Conservation (phyloP, 805 yeast species). For the Candida odintsovae region DNA sequence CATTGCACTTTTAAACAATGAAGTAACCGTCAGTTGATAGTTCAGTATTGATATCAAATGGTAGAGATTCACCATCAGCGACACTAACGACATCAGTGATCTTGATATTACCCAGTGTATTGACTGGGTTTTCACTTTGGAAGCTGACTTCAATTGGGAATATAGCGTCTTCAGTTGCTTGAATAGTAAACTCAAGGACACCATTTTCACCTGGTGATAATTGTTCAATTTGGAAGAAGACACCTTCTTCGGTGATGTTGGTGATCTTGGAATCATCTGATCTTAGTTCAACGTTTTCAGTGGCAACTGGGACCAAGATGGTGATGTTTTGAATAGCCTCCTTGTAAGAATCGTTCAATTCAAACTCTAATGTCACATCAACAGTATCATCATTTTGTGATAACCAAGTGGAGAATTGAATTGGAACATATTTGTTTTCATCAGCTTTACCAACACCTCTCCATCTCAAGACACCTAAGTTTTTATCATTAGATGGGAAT, state of each 20-base stretch:
- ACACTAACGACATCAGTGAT: conserved; percentile 51
- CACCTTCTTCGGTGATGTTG: conserved; percentile 61
- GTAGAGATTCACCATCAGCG: conserved; percentile 51
- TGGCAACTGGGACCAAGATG: conserved; percentile 62
- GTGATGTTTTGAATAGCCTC: conserved; percentile 47
- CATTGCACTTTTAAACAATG: conserved; percentile 30
- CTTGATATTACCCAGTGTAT: conserved; percentile 61
- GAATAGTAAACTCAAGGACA: conserved; percentile 73
- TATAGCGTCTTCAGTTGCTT: conserved; percentile 73
- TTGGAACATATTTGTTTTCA: conserved; percentile 51
- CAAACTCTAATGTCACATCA: conserved; percentile 86
- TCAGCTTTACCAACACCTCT: conserved; percentile 63
- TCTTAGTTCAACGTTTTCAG: conserved; percentile 46
- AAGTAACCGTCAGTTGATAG: conserved; percentile 54
- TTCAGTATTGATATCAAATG: conserved; percentile 61
- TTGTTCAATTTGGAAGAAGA: conserved; percentile 56
- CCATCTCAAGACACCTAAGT: conserved; percentile 92
- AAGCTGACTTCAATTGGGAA: conserved; percentile 84
- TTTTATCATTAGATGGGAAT: conserved; percentile 88
- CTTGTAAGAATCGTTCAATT: conserved; percentile 45
- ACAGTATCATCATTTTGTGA: conserved; percentile 54
- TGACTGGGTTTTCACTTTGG: conserved; percentile 38
- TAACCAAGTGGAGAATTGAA: conserved; percentile 82
- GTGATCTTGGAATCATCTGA: conserved; percentile 50
- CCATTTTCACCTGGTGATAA: conserved; percentile 54